These are phyloP conservation scores for Stemphylium vesicarium DNA, from an alignment of 2,329 filamentous ascomycete species.

Conservation along the genomic window DNA sequence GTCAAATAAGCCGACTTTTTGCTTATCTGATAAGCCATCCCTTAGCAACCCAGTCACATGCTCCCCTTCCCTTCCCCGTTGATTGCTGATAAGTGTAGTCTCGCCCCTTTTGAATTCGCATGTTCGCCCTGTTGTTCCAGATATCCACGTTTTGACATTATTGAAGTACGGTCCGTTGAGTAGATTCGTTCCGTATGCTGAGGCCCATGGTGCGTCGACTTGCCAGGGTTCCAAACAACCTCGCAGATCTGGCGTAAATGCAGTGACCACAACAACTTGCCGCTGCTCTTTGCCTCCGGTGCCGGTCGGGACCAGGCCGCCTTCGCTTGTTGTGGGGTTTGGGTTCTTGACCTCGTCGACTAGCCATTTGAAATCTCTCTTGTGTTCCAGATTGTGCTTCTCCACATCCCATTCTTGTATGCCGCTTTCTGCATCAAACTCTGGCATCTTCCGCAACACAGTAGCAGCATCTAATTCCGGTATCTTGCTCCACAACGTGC, in stretches of 20 bases:
- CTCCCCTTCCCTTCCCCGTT: slow-evolving; percentile 50
- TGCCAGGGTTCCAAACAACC: slow-evolving; percentile 60
- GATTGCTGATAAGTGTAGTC: slow-evolving; percentile 53
- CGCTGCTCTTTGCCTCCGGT: slow-evolving; percentile 5
- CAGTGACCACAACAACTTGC: slow-evolving; percentile 60
- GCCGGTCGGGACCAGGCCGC: slow-evolving; percentile 6
- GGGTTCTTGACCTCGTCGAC: slow-evolving; percentile 43
- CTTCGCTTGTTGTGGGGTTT: slow-evolving; percentile 9
- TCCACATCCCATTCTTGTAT: slow-evolving; percentile 61
- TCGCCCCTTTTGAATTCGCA: slow-evolving; percentile 48
- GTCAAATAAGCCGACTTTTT: slow-evolving; percentile 35
- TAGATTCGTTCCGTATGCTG: slow-evolving; percentile 62
- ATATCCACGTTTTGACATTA: slow-evolving; percentile 51
- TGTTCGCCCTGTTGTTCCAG: slow-evolving; percentile 55
- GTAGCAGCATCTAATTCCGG: slow-evolving; percentile 47
- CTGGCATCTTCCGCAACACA: slow-evolving; percentile 57
- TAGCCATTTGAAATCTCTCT: slow-evolving; percentile 60
- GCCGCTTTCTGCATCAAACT: slow-evolving; percentile 55
- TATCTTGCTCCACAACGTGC: slow-evolving; percentile 64
- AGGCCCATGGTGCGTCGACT: slow-evolving; percentile 53
- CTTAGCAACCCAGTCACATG: slow-evolving; percentile 32
- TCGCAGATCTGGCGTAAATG: slow-evolving; percentile 62
- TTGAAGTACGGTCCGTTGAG: slow-evolving; percentile 28
- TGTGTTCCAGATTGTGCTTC: slow-evolving; percentile 58
- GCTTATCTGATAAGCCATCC: slow-evolving; percentile 36